A percentile compares a stretch with the other conserved stretches of the same genome.
These are phyloP conservation scores for Astragalus glycyphyllos DNA, from an alignment of 306 rosid species.

Conservation along the genomic window DNA sequence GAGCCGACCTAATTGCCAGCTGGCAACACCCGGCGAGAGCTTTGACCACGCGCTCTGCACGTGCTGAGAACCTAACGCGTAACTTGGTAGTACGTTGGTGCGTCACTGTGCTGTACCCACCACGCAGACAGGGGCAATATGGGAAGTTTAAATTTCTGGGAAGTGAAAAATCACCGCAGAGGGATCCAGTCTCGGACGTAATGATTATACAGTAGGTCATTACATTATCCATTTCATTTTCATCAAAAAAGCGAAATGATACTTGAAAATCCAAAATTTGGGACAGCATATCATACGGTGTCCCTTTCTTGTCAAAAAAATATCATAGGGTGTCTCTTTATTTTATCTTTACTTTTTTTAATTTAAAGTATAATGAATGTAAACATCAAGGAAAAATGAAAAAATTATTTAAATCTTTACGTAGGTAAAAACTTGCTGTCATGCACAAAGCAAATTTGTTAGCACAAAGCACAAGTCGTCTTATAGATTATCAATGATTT, in stretches of 20 bases:
- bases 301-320: too few species aligned
- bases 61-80: constrained; percentile 43
- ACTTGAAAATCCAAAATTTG: too few species aligned
- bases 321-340: too few species aligned
- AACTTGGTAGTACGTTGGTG: constrained; percentile 30
- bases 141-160: neutral
- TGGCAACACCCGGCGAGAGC: constrained; percentile 44
- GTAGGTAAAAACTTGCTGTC: too few species aligned
- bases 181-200: neutral
- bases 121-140: constrained; percentile 31
- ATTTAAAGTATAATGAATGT: too few species aligned
- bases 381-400: too few species aligned
- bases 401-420: too few species aligned
- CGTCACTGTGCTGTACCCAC: constrained; percentile 43
- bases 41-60: constrained; percentile 51
- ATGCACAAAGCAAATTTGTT: too few species aligned
- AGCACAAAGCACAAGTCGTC: too few species aligned
- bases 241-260: neutral
- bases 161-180: constrained; percentile 49
- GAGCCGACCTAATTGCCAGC: constrained; percentile 52
- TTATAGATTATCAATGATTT: too few species aligned
- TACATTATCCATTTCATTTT: constrained; percentile 5
- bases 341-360: too few species aligned
- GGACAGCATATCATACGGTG: too few species aligned
- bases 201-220: neutral